phyloP scores from a whole-genome alignment of 768 basidiomycete species.

The Peribolospora baueri region DNA sequence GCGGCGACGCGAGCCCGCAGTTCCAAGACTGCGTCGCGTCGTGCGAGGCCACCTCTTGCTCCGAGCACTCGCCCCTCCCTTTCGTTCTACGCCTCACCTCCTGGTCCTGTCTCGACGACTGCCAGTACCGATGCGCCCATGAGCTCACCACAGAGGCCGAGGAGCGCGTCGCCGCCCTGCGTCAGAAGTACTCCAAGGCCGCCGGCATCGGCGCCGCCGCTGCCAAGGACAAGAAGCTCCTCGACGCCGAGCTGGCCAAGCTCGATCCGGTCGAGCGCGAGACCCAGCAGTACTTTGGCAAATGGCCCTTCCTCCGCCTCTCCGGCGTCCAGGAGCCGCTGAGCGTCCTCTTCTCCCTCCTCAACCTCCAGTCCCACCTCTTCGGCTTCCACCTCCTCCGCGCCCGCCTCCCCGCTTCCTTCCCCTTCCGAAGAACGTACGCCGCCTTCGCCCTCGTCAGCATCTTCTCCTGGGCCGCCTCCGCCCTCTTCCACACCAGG shows the following conservation, averaged over 20 bases:
- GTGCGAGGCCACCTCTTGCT: constrained; percentile 27
- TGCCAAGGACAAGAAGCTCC: constrained; percentile 24
- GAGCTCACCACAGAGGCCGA: constrained; percentile 8
- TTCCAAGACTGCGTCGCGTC: constrained; percentile 31
- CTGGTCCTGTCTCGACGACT: constrained; percentile 77
- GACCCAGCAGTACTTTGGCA: constrained; percentile 47
- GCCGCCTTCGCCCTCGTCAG: constrained; percentile 40
- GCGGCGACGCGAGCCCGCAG: constrained; percentile 35
- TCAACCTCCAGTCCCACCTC: constrained; percentile 54
- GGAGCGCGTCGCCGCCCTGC: background rate
- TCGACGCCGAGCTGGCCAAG: background rate
- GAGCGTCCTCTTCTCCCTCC: constrained; percentile 65
- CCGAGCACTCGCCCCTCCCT: constrained; percentile 20
- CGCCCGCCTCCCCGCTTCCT: background rate
- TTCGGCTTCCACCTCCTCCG: constrained; percentile 32
- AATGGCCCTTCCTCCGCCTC: constrained; percentile 86
- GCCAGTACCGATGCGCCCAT: constrained; percentile 75
- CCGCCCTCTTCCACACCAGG: constrained; percentile 74
- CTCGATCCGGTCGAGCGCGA: background rate
- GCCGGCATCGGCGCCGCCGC: constrained; percentile 31
- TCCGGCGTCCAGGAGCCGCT: constrained; percentile 86
- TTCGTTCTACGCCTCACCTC: constrained; percentile 38
- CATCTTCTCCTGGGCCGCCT: constrained; percentile 84
- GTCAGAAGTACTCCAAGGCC: background rate
- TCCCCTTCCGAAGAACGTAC: constrained; percentile 22